Evolutionary conservation across 2,329 filamentous ascomycete genomes (phyloP), one percentile per base, ranked within the genome.

Genomic region (Penicillium sp.): DNA sequence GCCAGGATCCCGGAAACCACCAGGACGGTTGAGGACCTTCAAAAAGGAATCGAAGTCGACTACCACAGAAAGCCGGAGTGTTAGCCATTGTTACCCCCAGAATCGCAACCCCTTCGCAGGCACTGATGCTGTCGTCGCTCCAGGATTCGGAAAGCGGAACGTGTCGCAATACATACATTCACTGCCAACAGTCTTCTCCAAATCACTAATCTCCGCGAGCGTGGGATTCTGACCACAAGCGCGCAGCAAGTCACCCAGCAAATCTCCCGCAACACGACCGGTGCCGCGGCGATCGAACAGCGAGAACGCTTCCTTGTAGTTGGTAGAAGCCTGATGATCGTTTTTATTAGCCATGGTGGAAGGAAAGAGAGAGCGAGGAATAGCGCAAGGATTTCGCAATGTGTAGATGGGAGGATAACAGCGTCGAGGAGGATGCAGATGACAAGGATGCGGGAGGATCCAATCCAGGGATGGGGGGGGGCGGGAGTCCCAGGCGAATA

Each of bases 281-380:
- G 92, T 96, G 76, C 95, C 95, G 79, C 95, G 94, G 89, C 97
- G 98, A 86, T 99, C 95, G 85, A 98, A 99, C 78, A 99, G 91
- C 73, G 93, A 93, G 82, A 99, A 99, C 71, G 95, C 95, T 89
- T 99, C 95, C 85, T 98, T 98, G 92, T 98, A 99, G 89, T 99
- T 98, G 83, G 94, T 98, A 64, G 87, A 87, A 76, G 86, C 85
- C 86, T 89, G 85, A 4, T 48, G 45, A 40, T 75, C 72, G 64
- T 71, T 53, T 52, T 69, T 74, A 60, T 69, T 73, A 65, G 60
- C 57, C 62, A 67, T 66, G 49, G 60, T 64, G 62, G 6, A 43
- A 22, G 16, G 40, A 46, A 16, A 55, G n/a, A 49, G 40, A 57
- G 55, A 54, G 19, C 30, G 55, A 2, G 38, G 19, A 49, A 51